Conservation (phyloP, 225 moss, liverwort and hornwort genomes). For the Physcomitrium patens region DNA sequence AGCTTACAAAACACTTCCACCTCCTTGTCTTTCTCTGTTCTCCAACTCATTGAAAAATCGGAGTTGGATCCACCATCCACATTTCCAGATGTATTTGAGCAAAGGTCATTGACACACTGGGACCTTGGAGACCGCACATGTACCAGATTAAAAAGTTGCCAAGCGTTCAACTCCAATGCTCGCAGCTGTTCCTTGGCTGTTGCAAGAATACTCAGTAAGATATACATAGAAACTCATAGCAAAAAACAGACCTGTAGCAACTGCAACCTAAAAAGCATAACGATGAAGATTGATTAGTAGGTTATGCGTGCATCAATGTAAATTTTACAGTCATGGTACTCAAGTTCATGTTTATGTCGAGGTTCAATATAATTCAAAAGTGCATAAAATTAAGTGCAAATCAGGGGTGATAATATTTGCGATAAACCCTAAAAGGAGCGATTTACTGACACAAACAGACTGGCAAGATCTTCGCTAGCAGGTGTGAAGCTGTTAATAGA, state of each 20-base stretch:
- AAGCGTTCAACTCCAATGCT: slow-evolving; percentile 76
- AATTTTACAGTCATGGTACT: slow-evolving; percentile 2
- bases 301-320: not conserved
- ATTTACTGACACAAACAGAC: not conserved
- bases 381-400: not conserved
- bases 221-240: slow-evolving; percentile 10
- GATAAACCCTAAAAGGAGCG: not conserved
- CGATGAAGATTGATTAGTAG: slow-evolving; percentile 4
- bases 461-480: slow-evolving; percentile 20
- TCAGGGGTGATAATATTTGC: not conserved
- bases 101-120: slow-evolving; percentile 42
- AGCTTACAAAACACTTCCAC: slow-evolving; percentile 55
- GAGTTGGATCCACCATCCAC: slow-evolving; percentile 25
- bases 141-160: slow-evolving; percentile 72
- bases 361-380: slow-evolving; percentile 4
- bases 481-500: not conserved
- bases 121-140: slow-evolving; percentile 67
- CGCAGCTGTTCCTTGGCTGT: slow-evolving; percentile 73
- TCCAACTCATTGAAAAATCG: slow-evolving; percentile 28
- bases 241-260: not conserved
- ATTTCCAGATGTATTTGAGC: slow-evolving; percentile 30
- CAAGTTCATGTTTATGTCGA: slow-evolving; percentile 8
- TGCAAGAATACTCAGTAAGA: slow-evolving; percentile 26
- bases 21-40: slow-evolving; percentile 37
- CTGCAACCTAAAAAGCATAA: slow-evolving; percentile 19